Base-by-base conservation (phyloP, 345 rosid species). In the Lumnitzera littorea region DNA sequence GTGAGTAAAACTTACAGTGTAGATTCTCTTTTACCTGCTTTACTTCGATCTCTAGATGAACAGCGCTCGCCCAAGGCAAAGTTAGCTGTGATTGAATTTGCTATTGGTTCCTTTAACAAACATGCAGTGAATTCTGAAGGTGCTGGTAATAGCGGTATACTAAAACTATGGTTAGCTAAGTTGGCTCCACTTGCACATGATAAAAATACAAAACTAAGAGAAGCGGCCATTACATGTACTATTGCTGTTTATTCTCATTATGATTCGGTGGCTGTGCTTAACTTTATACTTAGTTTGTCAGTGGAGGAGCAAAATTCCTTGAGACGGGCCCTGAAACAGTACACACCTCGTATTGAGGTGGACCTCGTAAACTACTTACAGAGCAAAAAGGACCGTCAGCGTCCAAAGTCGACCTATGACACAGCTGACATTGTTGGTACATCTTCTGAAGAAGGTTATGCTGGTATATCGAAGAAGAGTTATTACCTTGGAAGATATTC, bases 21-120 rank as follows among this genome's bases (percentile, higher is more conserved):
- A 62, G 99, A 94, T 83, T 78, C 91, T 69, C 89, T 94, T 61
- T 81, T 94, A 73, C 91, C 99, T 27, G 96, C 99, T 55, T 72
- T 94, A 70, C 95, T 94, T 55, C 95, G 99, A 67, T 94, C 99
- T 57, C 78, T 94, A 50, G 99, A 94, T 83, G 99, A 94, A 67
- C 99, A 94, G 72, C 78, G 99, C 48, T 94, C 97, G 24, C 97
- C 97, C 27, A 94, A 90, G 82, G 99, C 99, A 69, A 94, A 94
- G 76, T 79, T 94, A 81, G 97, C 97, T 72, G 97, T 94, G 64
- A 94, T 89, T 68, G 97, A 94, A 70, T 94, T 85, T 67, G 85
- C 97, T 53, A 78, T 94, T 67, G 80, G 82, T 74, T 89, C 99
- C 50, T 89, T 94, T 56, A 89, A 87, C 77, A 94, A 86, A 72